Conservation (phyloP, 306 rosid genomes). For the Lathyrus aphaca region DNA sequence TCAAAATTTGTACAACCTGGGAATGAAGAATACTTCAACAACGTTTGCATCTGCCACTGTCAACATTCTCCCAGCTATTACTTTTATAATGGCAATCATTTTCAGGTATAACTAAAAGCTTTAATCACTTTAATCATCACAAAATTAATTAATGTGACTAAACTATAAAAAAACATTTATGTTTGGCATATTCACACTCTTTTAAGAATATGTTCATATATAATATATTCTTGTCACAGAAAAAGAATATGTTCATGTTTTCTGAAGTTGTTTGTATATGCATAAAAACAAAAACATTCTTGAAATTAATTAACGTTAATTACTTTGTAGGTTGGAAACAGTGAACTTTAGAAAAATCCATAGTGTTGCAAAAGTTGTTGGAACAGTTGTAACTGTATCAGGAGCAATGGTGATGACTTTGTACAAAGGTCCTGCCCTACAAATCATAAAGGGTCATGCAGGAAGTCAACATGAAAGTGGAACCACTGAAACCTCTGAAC, state of each 20-base stretch:
- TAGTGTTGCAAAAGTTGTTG: conserved; percentile 78
- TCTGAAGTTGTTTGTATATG: neutral
- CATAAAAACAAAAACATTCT: too few relatives aligned
- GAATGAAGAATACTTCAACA: conserved; percentile 89
- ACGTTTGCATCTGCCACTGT: conserved; percentile 79
- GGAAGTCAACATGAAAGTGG: conserved; percentile 35
- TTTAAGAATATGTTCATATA: conserved; percentile 17
- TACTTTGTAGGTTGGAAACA: conserved; percentile 64
- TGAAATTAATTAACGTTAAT: too few relatives aligned
- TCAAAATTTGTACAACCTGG: conserved; percentile 86
- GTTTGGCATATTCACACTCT: conserved; percentile 11
- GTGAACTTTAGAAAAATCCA: conserved; percentile 73
- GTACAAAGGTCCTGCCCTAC: conserved; percentile 79
- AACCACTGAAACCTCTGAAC: conserved; percentile 50
- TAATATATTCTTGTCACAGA: neutral
- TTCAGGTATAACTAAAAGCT: conserved; percentile 63
- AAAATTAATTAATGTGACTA: neutral
- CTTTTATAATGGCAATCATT: conserved; percentile 82
- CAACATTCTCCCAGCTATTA: conserved; percentile 89
- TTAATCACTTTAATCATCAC: conserved; percentile 22
- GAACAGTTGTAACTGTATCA: conserved; percentile 72
- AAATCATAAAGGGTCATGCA: conserved; percentile 49
- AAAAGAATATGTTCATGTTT: neutral
- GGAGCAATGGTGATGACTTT: conserved; percentile 99
- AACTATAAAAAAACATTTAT: neutral